phyloP scores from a whole-genome alignment of 1,139 yeast genomes.

The Pichia sorboxylosa region DNA sequence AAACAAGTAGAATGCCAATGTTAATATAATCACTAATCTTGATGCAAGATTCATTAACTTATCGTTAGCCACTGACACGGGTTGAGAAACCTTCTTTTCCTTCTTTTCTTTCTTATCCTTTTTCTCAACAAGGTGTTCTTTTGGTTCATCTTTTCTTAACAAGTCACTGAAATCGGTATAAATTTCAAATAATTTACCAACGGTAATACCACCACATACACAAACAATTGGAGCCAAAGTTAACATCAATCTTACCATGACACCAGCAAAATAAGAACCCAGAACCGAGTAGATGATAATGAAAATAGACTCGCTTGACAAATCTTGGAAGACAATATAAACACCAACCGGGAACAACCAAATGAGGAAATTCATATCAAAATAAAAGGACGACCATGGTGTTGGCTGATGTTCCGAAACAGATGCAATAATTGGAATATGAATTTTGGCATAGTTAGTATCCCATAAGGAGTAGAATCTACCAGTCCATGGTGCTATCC shows the following conservation, averaged over 20 bases:
- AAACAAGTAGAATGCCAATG: constrained; percentile 65
- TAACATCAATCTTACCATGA: constrained; percentile 96
- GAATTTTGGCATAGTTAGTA: constrained; percentile 92
- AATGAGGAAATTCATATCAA: constrained; percentile 82
- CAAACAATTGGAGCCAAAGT: constrained; percentile 94
- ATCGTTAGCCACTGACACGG: constrained; percentile 7
- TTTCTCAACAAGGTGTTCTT: background rate
- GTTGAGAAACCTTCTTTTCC: constrained; percentile 1
- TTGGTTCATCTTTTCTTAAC: constrained; percentile 14
- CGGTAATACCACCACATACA: constrained; percentile 79
- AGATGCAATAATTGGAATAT: constrained; percentile 96
- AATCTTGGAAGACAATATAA: constrained; percentile 77
- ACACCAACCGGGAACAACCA: constrained; percentile 99
- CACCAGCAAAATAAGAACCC: constrained; percentile 97
- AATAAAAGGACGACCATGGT: constrained; percentile 97
- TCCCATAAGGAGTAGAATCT: constrained; percentile 98
- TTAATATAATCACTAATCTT: constrained; percentile 50
- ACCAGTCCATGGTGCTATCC: constrained; percentile 99
- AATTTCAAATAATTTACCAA: constrained; percentile 73
- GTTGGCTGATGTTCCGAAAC: constrained; percentile 99
- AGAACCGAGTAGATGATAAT: constrained; percentile 82
- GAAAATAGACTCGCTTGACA: constrained; percentile 86
- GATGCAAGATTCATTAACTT: constrained; percentile 34
- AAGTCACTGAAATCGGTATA: constrained; percentile 58
- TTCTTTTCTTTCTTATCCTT: background rate